Percentiles rank a stretch among this genome's conserved stretches.
Evolutionary conservation across 169 alveolate genomes (phyloP).

Genomic region (Eimeria praecox): DNA sequence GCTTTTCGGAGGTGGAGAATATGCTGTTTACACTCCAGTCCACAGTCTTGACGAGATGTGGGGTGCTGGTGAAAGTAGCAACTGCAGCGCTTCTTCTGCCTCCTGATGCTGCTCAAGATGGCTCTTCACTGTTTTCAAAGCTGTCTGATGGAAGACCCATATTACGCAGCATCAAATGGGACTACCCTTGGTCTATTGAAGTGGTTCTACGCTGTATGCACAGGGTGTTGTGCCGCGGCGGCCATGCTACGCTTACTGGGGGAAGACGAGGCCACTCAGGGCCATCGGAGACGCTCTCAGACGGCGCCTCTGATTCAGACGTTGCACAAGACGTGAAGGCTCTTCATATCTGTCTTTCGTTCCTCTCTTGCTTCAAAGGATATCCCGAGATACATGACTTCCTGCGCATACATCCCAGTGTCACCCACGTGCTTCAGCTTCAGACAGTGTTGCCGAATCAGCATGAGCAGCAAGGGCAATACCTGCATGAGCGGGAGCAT

Average conservation of each 20-base stretch:
- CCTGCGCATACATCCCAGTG: constrained; percentile 1
- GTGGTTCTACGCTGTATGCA: constrained; percentile 58
- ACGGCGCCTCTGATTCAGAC: not conserved
- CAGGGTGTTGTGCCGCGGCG: constrained; percentile 56
- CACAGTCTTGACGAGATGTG: not conserved
- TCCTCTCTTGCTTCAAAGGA: constrained; percentile 37
- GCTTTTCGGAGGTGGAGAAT: constrained; percentile 29
- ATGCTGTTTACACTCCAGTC: constrained; percentile 23
- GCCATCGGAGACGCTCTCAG: not conserved
- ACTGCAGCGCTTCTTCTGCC: constrained; percentile 69
- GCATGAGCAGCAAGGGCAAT: constrained; percentile 1
- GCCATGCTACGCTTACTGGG: constrained; percentile 53
- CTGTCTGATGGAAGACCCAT: not conserved
- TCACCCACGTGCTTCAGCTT: constrained; percentile 61
- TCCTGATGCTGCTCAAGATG: constrained; percentile 44
- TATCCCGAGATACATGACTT: not conserved
- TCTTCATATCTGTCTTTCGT: constrained; percentile 49
- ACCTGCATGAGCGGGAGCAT: constrained; percentile 4
- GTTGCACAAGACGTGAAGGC: constrained; percentile 12
- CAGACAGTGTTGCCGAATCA: constrained; percentile 39
- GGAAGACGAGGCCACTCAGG: not conserved
- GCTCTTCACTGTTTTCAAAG: not conserved
- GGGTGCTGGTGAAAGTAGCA: constrained; percentile 29
- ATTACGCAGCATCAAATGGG: not conserved
- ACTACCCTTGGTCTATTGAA: constrained; percentile 48